A percentile compares a stretch with the other conserved stretches of the same genome.
Evolutionary conservation across 306 rosid species (phyloP).

Genomic region (Quillaja saponaria): DNA sequence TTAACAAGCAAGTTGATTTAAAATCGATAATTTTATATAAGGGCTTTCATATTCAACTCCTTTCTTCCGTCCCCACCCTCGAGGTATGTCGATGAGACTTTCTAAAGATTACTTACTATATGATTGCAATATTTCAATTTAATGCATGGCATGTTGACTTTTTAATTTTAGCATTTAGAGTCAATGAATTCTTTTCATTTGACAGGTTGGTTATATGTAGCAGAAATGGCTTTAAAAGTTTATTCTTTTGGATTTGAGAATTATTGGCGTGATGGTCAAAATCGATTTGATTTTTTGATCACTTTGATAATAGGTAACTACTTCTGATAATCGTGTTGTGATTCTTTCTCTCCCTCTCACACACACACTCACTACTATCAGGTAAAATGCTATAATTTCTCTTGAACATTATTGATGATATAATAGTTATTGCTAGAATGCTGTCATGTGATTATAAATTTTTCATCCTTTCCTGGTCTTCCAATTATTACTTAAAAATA

Average conservation of each 20-base stretch:
- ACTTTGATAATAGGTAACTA: slow-evolving; percentile 78
- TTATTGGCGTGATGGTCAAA: slow-evolving; percentile 97
- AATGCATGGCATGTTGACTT: neutral
- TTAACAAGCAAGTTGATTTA: slow-evolving; percentile 3
- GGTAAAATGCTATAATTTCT: slow-evolving; percentile 20
- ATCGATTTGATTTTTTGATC: slow-evolving; percentile 83
- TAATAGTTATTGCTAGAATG: slow-evolving; percentile 11
- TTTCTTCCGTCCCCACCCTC: slow-evolving; percentile 10
- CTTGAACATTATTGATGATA: slow-evolving; percentile 17
- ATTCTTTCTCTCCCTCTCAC: slow-evolving; percentile 11
- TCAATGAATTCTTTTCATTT: slow-evolving; percentile 33
- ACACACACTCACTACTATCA: slow-evolving; percentile 8
- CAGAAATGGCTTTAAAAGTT: slow-evolving; percentile 85
- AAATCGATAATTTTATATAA: neutral
- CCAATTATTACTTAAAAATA: too few relatives aligned
- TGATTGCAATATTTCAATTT: slow-evolving; percentile 15
- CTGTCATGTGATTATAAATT: slow-evolving; percentile 15
- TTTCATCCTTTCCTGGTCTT: too few relatives aligned
- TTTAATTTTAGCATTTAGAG: slow-evolving; percentile 5
- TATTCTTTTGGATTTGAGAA: slow-evolving; percentile 82
- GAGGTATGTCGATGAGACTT: slow-evolving; percentile 10
- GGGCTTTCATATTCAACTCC: slow-evolving; percentile 11
- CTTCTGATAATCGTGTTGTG: slow-evolving; percentile 8
- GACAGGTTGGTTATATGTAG: slow-evolving; percentile 90
- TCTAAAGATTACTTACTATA: slow-evolving; percentile 7